Conservation (phyloP, 2,329 filamentous ascomycete genomes). For the Botrytis fabae region DNA sequence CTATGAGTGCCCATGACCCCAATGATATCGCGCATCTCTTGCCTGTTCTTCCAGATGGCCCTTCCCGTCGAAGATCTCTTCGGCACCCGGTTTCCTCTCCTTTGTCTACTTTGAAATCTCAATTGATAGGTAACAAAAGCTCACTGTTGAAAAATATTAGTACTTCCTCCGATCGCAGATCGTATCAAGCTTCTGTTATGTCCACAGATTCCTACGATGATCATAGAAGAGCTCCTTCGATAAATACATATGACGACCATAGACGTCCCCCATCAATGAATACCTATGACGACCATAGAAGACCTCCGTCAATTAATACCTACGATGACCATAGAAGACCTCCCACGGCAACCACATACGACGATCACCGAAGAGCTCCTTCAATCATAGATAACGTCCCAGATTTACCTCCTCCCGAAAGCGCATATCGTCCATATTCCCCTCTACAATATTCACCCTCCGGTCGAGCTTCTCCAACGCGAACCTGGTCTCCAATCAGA, state of each 20-base stretch:
- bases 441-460: conserved; percentile 48
- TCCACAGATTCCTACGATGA: conserved; percentile 44
- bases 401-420: conserved; percentile 62
- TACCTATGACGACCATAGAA: neutral
- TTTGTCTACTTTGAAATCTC: conserved; percentile 26
- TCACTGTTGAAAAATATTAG: conserved; percentile 36
- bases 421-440: conserved; percentile 54
- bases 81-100: conserved; percentile 43
- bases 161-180: conserved; percentile 42
- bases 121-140: conserved; percentile 32
- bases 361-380: conserved; percentile 41
- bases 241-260: conserved; percentile 10
- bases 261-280: neutral
- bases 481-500: conserved; percentile 59
- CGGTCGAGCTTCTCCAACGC: conserved; percentile 53
- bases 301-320: conserved; percentile 40
- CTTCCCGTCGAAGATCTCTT: conserved; percentile 46
- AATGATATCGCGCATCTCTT: conserved; percentile 46
- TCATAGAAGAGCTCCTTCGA: conserved; percentile 7
- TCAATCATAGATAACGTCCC: conserved; percentile 59
- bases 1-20: conserved; percentile 25
- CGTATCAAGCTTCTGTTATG: conserved; percentile 50
- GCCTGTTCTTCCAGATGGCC: conserved; percentile 54
- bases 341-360: conserved; percentile 44
- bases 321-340: conserved; percentile 37